Base-by-base conservation (phyloP, 441 rosid species). In the Hura crepitans region DNA sequence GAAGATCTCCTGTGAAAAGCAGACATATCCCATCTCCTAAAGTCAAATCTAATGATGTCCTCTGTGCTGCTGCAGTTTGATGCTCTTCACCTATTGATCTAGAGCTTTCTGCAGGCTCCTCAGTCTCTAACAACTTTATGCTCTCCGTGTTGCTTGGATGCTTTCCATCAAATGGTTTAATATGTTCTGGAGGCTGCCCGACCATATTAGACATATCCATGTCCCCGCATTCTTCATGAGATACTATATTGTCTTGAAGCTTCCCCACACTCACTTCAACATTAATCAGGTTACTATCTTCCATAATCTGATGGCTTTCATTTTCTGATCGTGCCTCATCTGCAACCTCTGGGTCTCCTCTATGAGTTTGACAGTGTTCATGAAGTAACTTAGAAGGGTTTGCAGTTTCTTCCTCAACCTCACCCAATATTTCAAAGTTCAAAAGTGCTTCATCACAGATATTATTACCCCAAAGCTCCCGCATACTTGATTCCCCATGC, bases 231-330 rank as follows among this genome's bases (percentile, higher is more conserved):
- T 61, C 65, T 46, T 72, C 78, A 49, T 20, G 72, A 65, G 56
- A 72, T 35, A 63, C 47, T 27, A 31, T 39, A 55, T 67, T 65
- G 39, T 68, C 84, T 68, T 62, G 85, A 77, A 74, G 77, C 77
- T 78, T 84, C 86, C 85, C 89, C 27, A 63, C n/a, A 55, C 77
- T 83, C 77, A 70, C 72, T 75, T 65, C 76, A 31, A 69, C 53
- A 63, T 66, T 72, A 69, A n/a, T 78, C 18, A 62, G 18, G 66
- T 74, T 22, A 33, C 55, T n/a, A 13, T 76, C 79, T 50, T 55
- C 72, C 28, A 68, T 56, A 68, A 61, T 66, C 47, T 37, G 45
- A 31, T 69, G 66, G 47, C 30, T 73, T 62, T 78, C 82, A 42
- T 51, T 78, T 65, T 76, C 79, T 55, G 63, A 39, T 37, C 46